phyloP scores from a whole-genome alignment of 2,329 filamentous ascomycete species.

The Penicillium sp. region DNA sequence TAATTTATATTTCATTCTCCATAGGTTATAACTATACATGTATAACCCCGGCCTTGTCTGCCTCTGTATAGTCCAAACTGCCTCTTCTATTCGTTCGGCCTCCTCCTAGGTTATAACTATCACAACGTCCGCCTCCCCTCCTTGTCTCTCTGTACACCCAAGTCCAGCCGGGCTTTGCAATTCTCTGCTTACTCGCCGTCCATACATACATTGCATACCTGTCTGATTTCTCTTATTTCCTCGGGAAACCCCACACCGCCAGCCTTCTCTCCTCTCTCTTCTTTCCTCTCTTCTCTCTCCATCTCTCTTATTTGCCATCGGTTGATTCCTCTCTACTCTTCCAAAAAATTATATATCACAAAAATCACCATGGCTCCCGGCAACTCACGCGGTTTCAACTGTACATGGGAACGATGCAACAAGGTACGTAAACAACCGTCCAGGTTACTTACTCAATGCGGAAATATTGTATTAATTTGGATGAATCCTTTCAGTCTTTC shows the following conservation, averaged over 20 bases:
- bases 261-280: background rate
- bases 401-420: slow-evolving; percentile 40
- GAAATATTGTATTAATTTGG: background rate
- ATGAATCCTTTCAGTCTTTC: slow-evolving; percentile 34
- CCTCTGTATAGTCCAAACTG: background rate
- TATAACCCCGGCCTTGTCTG: background rate
- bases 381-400: slow-evolving; percentile 41
- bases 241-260: slow-evolving; percentile 1
- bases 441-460: background rate
- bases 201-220: background rate
- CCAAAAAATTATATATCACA: background rate
- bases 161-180: background rate
- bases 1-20: background rate
- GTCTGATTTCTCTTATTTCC: background rate
- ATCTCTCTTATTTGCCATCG: background rate
- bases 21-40: background rate
- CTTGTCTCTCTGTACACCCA: background rate
- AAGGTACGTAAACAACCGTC: slow-evolving; percentile 32
- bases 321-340: background rate
- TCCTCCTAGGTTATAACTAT: background rate
- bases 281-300: background rate
- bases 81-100: background rate
- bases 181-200: background rate
- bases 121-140: background rate
- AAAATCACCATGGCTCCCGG: slow-evolving; percentile 30